A percentile compares a stretch with the other conserved stretches of the same genome.
Conservation (phyloP, 225 moss, liverwort and hornwort genomes). For the Physcomitrium patens region DNA sequence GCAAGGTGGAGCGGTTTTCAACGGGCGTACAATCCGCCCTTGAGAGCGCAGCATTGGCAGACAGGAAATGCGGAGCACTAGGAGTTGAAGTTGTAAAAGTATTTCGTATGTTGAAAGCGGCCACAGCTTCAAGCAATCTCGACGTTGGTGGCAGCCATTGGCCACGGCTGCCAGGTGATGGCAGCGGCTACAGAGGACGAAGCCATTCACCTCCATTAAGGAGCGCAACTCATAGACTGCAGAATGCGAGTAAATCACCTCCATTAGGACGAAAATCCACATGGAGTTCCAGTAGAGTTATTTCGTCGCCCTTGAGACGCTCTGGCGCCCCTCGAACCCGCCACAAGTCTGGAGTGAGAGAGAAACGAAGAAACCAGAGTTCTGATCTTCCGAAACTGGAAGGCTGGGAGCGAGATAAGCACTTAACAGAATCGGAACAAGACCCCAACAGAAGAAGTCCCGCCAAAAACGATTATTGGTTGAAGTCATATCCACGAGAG, state of each 20-base stretch:
- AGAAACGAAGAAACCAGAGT: conserved; percentile 32
- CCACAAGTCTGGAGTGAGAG: conserved; percentile 21
- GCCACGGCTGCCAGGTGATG: conserved; percentile 5
- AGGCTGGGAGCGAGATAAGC: conserved; percentile 19
- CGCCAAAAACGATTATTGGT: conserved; percentile 27
- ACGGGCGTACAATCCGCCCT: conserved; percentile 77
- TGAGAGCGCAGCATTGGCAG: conserved; percentile 77
- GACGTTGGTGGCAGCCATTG: conserved; percentile 23
- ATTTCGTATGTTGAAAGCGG: conserved; percentile 74
- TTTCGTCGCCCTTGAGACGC: too few species aligned
- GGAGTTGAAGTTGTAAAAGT: conserved; percentile 97
- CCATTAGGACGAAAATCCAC: conserved; percentile 24
- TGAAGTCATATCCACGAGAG: conserved; percentile 40
- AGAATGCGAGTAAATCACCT: conserved; percentile 44
- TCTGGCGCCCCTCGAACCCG: conserved; percentile 20
- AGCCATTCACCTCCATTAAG: conserved; percentile 50
- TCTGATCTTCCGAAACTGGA: conserved; percentile 26
- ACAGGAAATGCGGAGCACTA: conserved; percentile 87
- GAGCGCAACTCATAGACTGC: conserved; percentile 31
- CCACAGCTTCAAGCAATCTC: conserved; percentile 31
- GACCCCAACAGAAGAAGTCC: conserved; percentile 22
- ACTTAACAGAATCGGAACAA: background rate
- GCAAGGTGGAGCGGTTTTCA: conserved; percentile 84
- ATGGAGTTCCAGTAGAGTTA: conserved; percentile 27
- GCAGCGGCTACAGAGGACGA: conserved; percentile 30